These are phyloP conservation scores for Lithocarpus polystachyus DNA, from an alignment of 306 rosid genomes.

Conservation along the genomic window DNA sequence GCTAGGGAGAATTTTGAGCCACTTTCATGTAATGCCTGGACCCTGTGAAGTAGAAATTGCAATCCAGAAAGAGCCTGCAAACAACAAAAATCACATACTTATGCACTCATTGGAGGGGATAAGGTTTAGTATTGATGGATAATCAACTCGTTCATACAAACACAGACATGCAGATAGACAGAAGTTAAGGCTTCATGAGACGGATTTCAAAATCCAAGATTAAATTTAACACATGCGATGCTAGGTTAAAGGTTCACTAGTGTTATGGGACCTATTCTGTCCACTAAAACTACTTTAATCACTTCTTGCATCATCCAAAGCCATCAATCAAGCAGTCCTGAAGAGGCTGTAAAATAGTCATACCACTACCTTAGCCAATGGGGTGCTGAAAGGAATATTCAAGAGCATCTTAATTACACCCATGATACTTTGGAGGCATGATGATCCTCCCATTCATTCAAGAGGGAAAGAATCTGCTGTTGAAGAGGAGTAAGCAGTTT, in stretches of 20 bases:
- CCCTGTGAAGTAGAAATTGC: constrained; percentile 65
- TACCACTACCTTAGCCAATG: constrained; percentile 69
- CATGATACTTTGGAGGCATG: constrained; percentile 54
- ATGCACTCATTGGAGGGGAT: background rate
- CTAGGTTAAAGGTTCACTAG: background rate
- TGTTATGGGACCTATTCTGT: background rate
- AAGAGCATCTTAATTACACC: constrained; percentile 65
- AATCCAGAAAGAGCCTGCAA: constrained; percentile 75
- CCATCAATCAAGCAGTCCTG: no score
- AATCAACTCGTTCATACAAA: no score
- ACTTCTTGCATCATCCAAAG: background rate
- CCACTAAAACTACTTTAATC: background rate
- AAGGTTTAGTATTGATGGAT: no score
- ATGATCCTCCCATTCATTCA: constrained; percentile 59
- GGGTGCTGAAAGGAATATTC: constrained; percentile 52
- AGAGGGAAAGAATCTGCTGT: constrained; percentile 39
- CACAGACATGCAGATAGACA: no score
- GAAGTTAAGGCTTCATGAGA: background rate
- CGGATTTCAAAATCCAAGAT: background rate
- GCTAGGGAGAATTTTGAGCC: constrained; percentile 56
- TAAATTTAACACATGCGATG: background rate
- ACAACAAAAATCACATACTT: constrained; percentile 5
- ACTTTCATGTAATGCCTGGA: constrained; percentile 53
- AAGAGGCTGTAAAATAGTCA: background rate
- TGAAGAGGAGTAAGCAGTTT: constrained; percentile 56